Conservation (phyloP, 495 filamentous ascomycete genomes). For the Aspergillus leporis region DNA sequence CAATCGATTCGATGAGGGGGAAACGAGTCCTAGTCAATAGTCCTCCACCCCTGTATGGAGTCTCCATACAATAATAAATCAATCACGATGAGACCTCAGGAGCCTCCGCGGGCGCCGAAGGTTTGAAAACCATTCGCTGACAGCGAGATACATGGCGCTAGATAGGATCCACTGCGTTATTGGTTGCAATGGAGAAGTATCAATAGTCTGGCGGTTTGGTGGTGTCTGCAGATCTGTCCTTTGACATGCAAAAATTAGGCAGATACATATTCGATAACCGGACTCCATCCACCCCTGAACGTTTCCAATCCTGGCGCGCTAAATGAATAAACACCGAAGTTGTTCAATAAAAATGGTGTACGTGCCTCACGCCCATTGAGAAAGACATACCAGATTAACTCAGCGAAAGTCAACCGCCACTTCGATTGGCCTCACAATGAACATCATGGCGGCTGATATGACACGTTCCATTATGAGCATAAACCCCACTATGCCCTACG, state of each 20-base stretch:
- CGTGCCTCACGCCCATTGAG: too few relatives aligned
- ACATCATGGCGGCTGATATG: not conserved
- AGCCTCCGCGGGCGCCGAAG: not conserved
- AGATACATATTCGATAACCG: slow-evolving; percentile 11
- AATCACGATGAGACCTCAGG: slow-evolving; percentile 1
- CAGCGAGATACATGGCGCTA: slow-evolving; percentile 10
- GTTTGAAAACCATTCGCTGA: slow-evolving; percentile 9
- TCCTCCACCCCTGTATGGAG: slow-evolving; percentile 2
- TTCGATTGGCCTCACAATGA: too few relatives aligned
- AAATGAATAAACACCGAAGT: not conserved
- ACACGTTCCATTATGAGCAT: not conserved
- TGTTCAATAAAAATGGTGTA: not conserved
- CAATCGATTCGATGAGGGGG: not conserved
- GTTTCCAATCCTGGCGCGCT: not conserved
- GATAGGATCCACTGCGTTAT: slow-evolving; percentile 13
- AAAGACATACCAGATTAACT: too few relatives aligned
- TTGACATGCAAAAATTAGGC: slow-evolving; percentile 18
- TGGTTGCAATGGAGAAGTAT: slow-evolving; percentile 11
- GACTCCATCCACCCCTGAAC: slow-evolving; percentile 6
- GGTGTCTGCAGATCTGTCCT: slow-evolving; percentile 17
- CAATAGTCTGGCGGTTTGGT: slow-evolving; percentile 17
- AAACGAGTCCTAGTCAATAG: not conserved
- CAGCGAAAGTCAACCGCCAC: too few relatives aligned
- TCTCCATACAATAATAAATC: slow-evolving; percentile 1
- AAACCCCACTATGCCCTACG: not conserved